Evolutionary conservation across 2,329 filamentous ascomycete species (phyloP), one percentile per base, ranked within the genome.

Genomic region (Calcarisporium arbuscula): DNA sequence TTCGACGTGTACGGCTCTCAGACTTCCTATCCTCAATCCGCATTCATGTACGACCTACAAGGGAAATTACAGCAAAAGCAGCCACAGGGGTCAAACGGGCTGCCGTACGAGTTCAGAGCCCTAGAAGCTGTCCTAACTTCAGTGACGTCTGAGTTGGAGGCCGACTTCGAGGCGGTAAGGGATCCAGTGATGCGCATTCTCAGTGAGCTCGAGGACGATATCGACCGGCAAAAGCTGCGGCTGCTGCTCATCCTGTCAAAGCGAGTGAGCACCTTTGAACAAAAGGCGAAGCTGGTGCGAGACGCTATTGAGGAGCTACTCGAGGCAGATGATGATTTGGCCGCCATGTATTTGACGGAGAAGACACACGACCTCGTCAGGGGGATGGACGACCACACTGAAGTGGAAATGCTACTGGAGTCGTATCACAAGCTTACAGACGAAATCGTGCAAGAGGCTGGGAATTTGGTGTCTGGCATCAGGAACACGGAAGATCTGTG

Each of bases 401-500:
- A 98, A 61, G 85, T 98, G 6, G 92, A 98, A 64, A 88, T 98
- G 80, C 70, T 98, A 31, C 68, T 98, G 5, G 92, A 98, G 58
- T 95, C 88, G 4, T 98, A 98, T 58, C 87, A 96, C 60, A 96
- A 96, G 60, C 82, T 98, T 27, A 90, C 88, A 47, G 92, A 98
- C 55, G 92, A 98, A 67, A 95, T 96, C 49, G 90, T 95, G 8
- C 90, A 98, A 60, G 85, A 94, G 43, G 87, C 88, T 12, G 85
- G 87, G 42, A 96, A 94, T 60, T 62, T 96, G 46, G 89, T 96
- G 36, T 90, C 85, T 8, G 88, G 86, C 46, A 98, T 98, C 57
- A 78, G 92, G 49, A 98, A 96, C 61, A 98, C 92, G 1, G 92
- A 98, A 62, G 92, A 98, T 64, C 94, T 98, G 87, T 94, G 71